Conservation (phyloP, 2,329 filamentous ascomycete species). For the Stylonectria norvegica region DNA sequence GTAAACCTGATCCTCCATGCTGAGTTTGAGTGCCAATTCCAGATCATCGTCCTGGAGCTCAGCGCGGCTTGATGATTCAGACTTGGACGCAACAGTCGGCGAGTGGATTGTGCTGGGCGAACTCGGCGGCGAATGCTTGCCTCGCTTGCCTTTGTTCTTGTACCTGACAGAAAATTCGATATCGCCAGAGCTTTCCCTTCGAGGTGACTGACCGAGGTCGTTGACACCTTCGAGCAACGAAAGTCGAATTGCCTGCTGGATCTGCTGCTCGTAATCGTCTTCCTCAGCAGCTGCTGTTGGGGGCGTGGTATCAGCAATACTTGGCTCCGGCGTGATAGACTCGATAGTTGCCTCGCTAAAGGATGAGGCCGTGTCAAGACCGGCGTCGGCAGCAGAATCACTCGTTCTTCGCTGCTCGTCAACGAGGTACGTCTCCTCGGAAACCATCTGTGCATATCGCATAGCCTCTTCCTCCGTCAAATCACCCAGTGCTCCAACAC, state of each 20-base stretch:
- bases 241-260: conserved; percentile 60
- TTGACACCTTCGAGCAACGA: conserved; percentile 56
- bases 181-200: conserved; percentile 44
- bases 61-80: conserved; percentile 15
- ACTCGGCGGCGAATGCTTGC: conserved; percentile 33
- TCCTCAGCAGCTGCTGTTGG: conserved; percentile 26
- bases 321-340: conserved; percentile 55
- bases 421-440: conserved; percentile 55
- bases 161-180: conserved; percentile 51
- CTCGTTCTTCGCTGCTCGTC: conserved; percentile 56
- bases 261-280: conserved; percentile 57
- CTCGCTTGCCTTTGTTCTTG: conserved; percentile 42
- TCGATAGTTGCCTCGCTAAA: conserved; percentile 40
- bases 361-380: conserved; percentile 43
- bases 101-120: conserved; percentile 38
- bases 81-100: conserved; percentile 28
- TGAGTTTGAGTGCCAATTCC: conserved; percentile 58
- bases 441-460: conserved; percentile 63
- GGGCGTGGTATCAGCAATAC: conserved; percentile 42
- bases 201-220: conserved; percentile 44
- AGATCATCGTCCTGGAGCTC: conserved; percentile 51
- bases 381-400: conserved; percentile 48
- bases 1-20: conserved; percentile 52
- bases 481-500: conserved; percentile 66
- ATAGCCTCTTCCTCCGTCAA: conserved; percentile 64